Base-by-base conservation (phyloP, 345 rosid species). In the Excoecaria cochinchinensis region DNA sequence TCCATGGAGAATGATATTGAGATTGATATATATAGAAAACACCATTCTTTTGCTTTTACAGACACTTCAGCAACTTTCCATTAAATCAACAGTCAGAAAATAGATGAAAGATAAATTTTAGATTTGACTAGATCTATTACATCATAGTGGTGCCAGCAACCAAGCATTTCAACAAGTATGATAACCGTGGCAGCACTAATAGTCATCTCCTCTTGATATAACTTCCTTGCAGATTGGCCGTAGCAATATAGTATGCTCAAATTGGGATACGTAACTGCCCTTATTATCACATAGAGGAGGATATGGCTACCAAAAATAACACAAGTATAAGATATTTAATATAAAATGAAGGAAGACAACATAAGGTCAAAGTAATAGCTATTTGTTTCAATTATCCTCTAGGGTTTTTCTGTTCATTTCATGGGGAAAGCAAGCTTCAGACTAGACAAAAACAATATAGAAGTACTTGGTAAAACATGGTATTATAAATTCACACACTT, bases 171-270 rank as follows among this genome's bases (percentile, higher is more conserved):
- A 48, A 31, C 39, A 68, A 68, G 48, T 21, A 47, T 22, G 24
- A 48, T 12, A 31, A n/a, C 53, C 1, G 11, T 11, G 5, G 0
- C 19, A 47, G 40, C 12, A 4, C 72, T 74, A 95, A 67, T 90
- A 95, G 68, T 91, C 99, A 67, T 93, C 95, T 24, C 98, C 98
- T 75, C 86, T 88, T 47, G 98, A 93, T 77, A 91, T 81, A 60
- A 93, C 98, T 84, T 95, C 98, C 84, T 93, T 93, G 96, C 99
- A 95, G 62, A 93, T 91, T 0, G 99, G 98, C 75, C 99, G 91
- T 17, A 95, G 91, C 64, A 92, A 81, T 67, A 95, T 87, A 31
- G 99, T 93, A 76, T 95, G 99, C 83, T 91, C 97, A 31, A 86
- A 95, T 82, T 95, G 99, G 51, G 98, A 93, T 0, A 95, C 97